phyloP scores from a whole-genome alignment of 2,329 filamentous ascomycete species.

The Magnaporthales sp. region DNA sequence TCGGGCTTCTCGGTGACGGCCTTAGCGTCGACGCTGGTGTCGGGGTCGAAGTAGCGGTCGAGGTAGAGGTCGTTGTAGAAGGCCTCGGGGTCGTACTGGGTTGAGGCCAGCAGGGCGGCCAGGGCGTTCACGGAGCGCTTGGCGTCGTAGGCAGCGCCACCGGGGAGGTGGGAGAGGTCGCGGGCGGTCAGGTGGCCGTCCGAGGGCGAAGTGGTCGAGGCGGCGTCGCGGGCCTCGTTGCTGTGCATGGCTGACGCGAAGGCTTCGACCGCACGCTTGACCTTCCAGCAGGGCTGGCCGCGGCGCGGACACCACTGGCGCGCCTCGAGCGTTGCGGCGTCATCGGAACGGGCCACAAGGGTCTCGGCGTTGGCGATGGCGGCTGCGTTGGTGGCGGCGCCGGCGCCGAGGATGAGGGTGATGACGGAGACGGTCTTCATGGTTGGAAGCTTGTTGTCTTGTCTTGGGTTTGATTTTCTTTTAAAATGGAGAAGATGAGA shows the following conservation, averaged over 20 bases:
- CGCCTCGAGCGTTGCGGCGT: constrained; percentile 6
- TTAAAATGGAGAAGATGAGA: not conserved
- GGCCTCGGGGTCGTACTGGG: constrained; percentile 12
- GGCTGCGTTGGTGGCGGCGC: constrained; percentile 9
- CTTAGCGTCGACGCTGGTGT: constrained; percentile 1
- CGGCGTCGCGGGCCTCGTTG: constrained; percentile 1
- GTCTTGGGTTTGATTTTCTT: not conserved
- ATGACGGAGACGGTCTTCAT: constrained; percentile 12
- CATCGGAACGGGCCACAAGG: constrained; percentile 4
- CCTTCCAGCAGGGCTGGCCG: constrained; percentile 14
- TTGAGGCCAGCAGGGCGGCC: constrained; percentile 12
- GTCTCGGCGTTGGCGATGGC: not conserved
- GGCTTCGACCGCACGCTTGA: constrained; percentile 11
- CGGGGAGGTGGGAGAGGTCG: constrained; percentile 10
- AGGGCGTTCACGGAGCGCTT: constrained; percentile 13
- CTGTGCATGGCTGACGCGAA: constrained; percentile 7
- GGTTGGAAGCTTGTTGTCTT: not conserved
- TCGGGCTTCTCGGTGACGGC: not conserved
- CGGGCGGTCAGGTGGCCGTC: constrained; percentile 7
- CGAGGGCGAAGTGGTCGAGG: not conserved
- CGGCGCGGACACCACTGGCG: constrained; percentile 7
- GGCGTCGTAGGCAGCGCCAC: constrained; percentile 11
- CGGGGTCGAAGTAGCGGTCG: constrained; percentile 10
- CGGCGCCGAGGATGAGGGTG: constrained; percentile 10
- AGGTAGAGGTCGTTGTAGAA: constrained; percentile 13